Percentiles rank a stretch among this genome's conserved stretches.
Conservation (phyloP, 2,329 filamentous ascomycete genomes). For the Cercospora janseana region DNA sequence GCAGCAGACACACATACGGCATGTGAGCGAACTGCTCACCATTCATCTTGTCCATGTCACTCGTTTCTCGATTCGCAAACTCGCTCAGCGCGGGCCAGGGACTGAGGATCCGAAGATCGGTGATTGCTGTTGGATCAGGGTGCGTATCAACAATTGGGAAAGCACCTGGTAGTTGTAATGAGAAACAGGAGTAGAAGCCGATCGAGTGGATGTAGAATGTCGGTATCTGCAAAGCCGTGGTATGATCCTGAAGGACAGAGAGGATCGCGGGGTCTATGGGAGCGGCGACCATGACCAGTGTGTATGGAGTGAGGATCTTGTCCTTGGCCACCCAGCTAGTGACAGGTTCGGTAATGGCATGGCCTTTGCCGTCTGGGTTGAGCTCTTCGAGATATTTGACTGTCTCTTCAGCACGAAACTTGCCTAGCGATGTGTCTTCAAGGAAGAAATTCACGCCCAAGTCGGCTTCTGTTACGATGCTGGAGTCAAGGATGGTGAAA, state of each 20-base stretch:
- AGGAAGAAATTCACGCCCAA: conserved; percentile 97
- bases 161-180: conserved; percentile 69
- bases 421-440: conserved; percentile 72
- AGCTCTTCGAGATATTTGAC: conserved; percentile 77
- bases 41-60: conserved; percentile 63
- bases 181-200: conserved; percentile 89
- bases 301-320: conserved; percentile 50
- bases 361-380: conserved; percentile 85
- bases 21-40: conserved; percentile 87
- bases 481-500: conserved; percentile 86
- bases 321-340: conserved; percentile 46
- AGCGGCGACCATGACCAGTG: conserved; percentile 60
- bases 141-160: conserved; percentile 96
- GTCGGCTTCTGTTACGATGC: conserved; percentile 73
- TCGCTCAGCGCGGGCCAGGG: conserved; percentile 80
- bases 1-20: conserved; percentile 77
- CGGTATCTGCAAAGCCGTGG: conserved; percentile 62
- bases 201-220: conserved; percentile 81
- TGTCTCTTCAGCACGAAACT: conserved; percentile 73
- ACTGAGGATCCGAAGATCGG: conserved; percentile 76
- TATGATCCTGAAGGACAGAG: conserved; percentile 50
- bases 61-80: conserved; percentile 66
- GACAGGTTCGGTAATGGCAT: conserved; percentile 58
- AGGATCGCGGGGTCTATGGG: conserved; percentile 57
- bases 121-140: conserved; percentile 78